phyloP scores from a whole-genome alignment of 2,329 filamentous ascomycete genomes.

The Endothia cerciana region DNA sequence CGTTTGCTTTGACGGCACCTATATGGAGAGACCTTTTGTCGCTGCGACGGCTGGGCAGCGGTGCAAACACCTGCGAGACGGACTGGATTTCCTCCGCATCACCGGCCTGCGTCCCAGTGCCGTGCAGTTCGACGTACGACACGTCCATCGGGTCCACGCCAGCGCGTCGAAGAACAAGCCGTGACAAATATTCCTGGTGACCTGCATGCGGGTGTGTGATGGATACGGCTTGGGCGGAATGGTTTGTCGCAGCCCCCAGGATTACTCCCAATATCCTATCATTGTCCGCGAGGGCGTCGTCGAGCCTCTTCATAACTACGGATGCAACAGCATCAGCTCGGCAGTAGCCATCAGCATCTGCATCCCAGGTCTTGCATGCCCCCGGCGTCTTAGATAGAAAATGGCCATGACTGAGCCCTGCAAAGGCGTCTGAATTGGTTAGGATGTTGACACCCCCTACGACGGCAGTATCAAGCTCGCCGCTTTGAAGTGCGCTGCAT shows the following conservation, averaged over 20 bases:
- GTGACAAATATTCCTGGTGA: slow-evolving; percentile 64
- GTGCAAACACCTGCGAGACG: slow-evolving; percentile 62
- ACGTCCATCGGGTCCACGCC: slow-evolving; percentile 59
- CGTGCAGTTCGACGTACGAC: slow-evolving; percentile 70
- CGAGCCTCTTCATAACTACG: slow-evolving; percentile 54
- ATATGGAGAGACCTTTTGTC: slow-evolving; percentile 45
- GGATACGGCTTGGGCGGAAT: slow-evolving; percentile 70
- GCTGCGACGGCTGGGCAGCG: slow-evolving; percentile 47
- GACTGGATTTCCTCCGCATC: slow-evolving; percentile 69
- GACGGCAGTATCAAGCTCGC: slow-evolving; percentile 68
- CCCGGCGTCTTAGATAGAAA: slow-evolving; percentile 57
- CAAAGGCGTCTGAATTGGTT: slow-evolving; percentile 68
- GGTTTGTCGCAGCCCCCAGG: slow-evolving; percentile 67
- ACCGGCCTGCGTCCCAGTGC: slow-evolving; percentile 72
- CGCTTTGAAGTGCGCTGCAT: slow-evolving; percentile 66
- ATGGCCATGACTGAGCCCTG: slow-evolving; percentile 65
- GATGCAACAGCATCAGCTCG: slow-evolving; percentile 53
- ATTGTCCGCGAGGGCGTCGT: slow-evolving; percentile 56
- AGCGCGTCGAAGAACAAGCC: slow-evolving; percentile 59
- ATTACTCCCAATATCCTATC: slow-evolving; percentile 70
- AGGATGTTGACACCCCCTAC: slow-evolving; percentile 68
- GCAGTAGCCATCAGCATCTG: slow-evolving; percentile 63
- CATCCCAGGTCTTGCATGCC: slow-evolving; percentile 59
- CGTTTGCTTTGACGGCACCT: slow-evolving; percentile 47
- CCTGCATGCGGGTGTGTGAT: slow-evolving; percentile 73